A percentile compares a stretch with the other conserved stretches of the same genome.
These are phyloP conservation scores for Cyclotella sp. DNA, from an alignment of 108 stramenopile species.

Conservation along the genomic window DNA sequence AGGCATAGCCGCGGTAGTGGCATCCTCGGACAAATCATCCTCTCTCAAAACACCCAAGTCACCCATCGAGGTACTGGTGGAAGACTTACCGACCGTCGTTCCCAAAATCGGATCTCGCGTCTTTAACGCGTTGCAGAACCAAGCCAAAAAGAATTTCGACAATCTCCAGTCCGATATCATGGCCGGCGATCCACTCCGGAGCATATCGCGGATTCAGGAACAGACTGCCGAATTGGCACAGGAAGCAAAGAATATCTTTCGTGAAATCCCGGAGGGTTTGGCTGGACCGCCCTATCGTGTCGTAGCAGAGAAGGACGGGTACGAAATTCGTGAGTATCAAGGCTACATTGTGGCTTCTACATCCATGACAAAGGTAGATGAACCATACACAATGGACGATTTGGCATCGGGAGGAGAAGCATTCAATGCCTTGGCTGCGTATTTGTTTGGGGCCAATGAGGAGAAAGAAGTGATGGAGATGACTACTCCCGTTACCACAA, in stretches of 20 bases:
- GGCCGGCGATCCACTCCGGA: constrained; percentile 62
- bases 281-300: constrained; percentile 78
- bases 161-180: constrained; percentile 73
- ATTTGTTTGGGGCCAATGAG: constrained; percentile 91
- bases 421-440: constrained; percentile 92
- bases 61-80: constrained; percentile 46
- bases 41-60: constrained; percentile 34
- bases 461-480: constrained; percentile 86
- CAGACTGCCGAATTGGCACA: constrained; percentile 70
- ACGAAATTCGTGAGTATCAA: constrained; percentile 90
- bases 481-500: constrained; percentile 93
- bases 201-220: constrained; percentile 70
- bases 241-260: constrained; percentile 79
- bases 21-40: constrained; percentile 11
- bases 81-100: constrained; percentile 51
- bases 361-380: constrained; percentile 57
- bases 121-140: constrained; percentile 69
- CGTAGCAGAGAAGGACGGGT: constrained; percentile 58
- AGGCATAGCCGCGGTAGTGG: constrained; percentile 51
- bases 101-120: constrained; percentile 73
- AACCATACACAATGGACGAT: constrained; percentile 60
- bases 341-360: constrained; percentile 80
- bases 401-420: constrained; percentile 66
- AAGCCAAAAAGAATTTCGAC: constrained; percentile 70
- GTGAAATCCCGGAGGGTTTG: constrained; percentile 86